These are phyloP conservation scores for Pulveroboletus frians DNA, from an alignment of 768 basidiomycete species.

Conservation along the genomic window DNA sequence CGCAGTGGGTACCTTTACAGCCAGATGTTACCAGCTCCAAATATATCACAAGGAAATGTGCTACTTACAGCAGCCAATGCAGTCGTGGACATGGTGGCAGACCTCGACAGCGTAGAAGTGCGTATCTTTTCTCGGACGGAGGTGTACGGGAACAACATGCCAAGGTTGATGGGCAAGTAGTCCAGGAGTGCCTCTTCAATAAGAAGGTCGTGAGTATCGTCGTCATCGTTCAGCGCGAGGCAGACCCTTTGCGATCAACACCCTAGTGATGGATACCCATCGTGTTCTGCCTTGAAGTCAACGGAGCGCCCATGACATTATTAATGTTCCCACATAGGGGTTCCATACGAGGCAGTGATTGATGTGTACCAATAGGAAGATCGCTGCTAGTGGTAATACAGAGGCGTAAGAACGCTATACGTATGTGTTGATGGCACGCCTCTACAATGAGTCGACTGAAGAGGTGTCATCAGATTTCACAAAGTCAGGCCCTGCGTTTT, in stretches of 20 bases:
- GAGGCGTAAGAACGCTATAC: slow-evolving; percentile 1
- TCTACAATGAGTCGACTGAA: slow-evolving; percentile 9
- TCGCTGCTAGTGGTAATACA: slow-evolving; percentile 2
- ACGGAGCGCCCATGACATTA: neutral
- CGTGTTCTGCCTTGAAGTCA: neutral
- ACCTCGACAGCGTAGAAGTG: neutral
- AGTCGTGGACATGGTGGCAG: neutral
- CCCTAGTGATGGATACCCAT: slow-evolving; percentile 5
- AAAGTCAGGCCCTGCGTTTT: slow-evolving; percentile 19
- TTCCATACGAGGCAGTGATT: neutral
- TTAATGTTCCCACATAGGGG: slow-evolving; percentile 12
- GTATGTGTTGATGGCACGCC: neutral
- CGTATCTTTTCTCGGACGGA: slow-evolving; percentile 7
- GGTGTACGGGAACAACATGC: slow-evolving; percentile 2
- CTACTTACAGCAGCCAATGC: slow-evolving; percentile 9
- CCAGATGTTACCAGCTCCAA: neutral
- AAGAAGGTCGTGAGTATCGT: slow-evolving; percentile 14
- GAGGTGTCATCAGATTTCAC: slow-evolving; percentile 19
- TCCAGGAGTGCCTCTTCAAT: neutral
- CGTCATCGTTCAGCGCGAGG: slow-evolving; percentile 8
- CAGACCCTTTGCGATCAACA: slow-evolving; percentile 4
- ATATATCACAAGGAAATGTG: neutral
- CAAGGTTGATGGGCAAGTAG: neutral
- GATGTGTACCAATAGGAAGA: neutral
- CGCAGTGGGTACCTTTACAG: slow-evolving; percentile 4